Base-by-base conservation (phyloP, 1,284 basidiomycete genomes). In the Flammula alnicola region DNA sequence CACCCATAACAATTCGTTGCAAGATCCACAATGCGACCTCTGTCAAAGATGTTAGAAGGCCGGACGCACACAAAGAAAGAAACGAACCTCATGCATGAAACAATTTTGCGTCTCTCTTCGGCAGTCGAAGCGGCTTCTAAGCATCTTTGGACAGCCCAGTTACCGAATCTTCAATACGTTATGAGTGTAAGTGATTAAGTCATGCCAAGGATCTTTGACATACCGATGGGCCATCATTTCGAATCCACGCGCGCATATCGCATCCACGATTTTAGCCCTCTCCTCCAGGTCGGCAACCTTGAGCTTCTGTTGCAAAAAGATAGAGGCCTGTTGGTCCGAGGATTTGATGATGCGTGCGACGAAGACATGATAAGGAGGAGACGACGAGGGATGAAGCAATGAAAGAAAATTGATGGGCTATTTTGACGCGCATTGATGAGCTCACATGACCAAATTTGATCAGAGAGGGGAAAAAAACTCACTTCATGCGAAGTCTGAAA, bases 161-260 rank as follows among this genome's bases (percentile, higher is more conserved):
- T 92, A 2, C 89, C 89, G 57, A 92, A 92, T 8, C 88, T 91
- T 19, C 5, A 17, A 53, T 54, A 33, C 30, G 3, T 12, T 14
- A 38, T 32, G 27, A 33, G 27, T 22, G 20, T 19, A 47, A 47
- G 51, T 19, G 42, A 31, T 9, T 23, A 52, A 16, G 49, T 27
- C 40, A 44, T 54, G 44, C 30, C n/a, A 19, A 29, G 36, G 12
- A 46, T 14, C 31, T n/a, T 17, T 22, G 38, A 60, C 67, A 33
- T 66, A 87, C 87, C 87, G 75, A 64, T 91, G 86, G 51, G 88
- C 88, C 89, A 92, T 92, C 89, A 92, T 91, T 63, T 92, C 90
- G 55, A 87, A 88, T 0, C 89, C 89, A 16, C 83, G 79, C 29
- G 81, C 76, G 51, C 88, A 90, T 50, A 91, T 91, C 39, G 90